Conservation (phyloP, 1,284 basidiomycete species). For the Xanthoconium separans region DNA sequence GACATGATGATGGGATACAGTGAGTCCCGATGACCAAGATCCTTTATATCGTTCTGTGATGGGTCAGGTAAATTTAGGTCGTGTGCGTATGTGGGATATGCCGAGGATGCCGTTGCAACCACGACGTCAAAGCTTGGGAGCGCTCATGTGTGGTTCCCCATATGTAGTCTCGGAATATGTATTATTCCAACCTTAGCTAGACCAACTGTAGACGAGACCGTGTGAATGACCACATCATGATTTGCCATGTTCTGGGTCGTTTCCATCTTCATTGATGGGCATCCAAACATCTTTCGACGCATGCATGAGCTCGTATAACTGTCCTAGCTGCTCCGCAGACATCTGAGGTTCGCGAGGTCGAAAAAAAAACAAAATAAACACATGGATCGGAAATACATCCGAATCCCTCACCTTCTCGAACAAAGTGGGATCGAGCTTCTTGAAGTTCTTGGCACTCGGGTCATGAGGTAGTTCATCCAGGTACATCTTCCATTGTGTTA, state of each 20-base stretch:
- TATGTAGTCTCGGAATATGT: slow-evolving; percentile 2
- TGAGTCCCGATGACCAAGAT: background rate
- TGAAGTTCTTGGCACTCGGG: slow-evolving; percentile 46
- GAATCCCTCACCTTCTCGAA: slow-evolving; percentile 71
- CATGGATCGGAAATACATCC: no score
- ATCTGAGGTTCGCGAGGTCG: slow-evolving; percentile 48
- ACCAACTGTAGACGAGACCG: slow-evolving; percentile 1
- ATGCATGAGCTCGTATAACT: slow-evolving; percentile 91
- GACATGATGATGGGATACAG: slow-evolving; percentile 33
- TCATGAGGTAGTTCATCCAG: slow-evolving; percentile 67
- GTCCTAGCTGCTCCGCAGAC: slow-evolving; percentile 88
- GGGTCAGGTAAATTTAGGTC: slow-evolving; percentile 3
- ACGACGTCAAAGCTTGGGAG: slow-evolving; percentile 5
- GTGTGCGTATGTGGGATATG: background rate
- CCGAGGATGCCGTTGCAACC: background rate
- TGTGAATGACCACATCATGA: slow-evolving; percentile 13
- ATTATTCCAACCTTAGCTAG: slow-evolving; percentile 8
- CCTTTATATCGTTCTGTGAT: slow-evolving; percentile 15
- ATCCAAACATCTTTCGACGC: slow-evolving; percentile 87
- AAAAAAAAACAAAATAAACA: slow-evolving; percentile 1
- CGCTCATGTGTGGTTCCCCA: background rate
- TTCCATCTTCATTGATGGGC: slow-evolving; percentile 31
- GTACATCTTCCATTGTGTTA: slow-evolving; percentile 92
- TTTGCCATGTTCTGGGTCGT: slow-evolving; percentile 8
- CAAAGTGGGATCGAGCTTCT: slow-evolving; percentile 69